These are phyloP conservation scores for Boletus semigastroideus DNA, from an alignment of 1,284 basidiomycete species.

Conservation along the genomic window DNA sequence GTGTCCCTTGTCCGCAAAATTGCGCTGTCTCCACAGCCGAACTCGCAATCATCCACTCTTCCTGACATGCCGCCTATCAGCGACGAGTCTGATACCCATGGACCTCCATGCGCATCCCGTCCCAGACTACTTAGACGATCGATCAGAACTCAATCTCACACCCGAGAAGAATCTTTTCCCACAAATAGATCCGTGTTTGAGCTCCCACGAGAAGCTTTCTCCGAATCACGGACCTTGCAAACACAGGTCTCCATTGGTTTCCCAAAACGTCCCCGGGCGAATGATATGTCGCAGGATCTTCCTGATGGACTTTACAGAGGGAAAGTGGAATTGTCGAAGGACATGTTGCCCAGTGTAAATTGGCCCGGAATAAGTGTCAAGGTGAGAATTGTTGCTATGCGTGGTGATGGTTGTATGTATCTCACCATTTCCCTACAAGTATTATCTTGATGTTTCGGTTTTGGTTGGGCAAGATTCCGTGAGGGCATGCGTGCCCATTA, in stretches of 20 bases:
- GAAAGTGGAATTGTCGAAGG: conserved; percentile 50
- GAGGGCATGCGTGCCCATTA: conserved; percentile 58
- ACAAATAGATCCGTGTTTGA: conserved; percentile 47
- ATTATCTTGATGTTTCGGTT: conserved; percentile 68
- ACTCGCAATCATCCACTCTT: conserved; percentile 39
- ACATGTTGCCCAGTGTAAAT: conserved; percentile 63
- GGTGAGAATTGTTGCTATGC: conserved; percentile 39
- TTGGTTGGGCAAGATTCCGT: conserved; percentile 59
- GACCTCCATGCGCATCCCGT: conserved; percentile 19
- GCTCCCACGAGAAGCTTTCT: conserved; percentile 43
- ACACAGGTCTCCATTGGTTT: conserved; percentile 62
- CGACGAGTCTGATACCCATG: conserved; percentile 45
- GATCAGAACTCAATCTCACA: conserved; percentile 34
- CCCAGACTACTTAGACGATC: conserved; percentile 48
- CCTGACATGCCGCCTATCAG: conserved; percentile 48
- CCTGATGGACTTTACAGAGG: conserved; percentile 68
- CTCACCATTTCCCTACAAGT: conserved; percentile 41
- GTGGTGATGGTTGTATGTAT: background rate
- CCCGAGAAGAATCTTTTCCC: conserved; percentile 19
- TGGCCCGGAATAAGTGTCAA: conserved; percentile 67
- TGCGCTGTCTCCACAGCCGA: conserved; percentile 41
- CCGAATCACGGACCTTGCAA: conserved; percentile 49
- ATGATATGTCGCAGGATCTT: conserved; percentile 39
- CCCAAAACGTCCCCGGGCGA: conserved; percentile 60
- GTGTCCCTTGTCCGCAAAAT: conserved; percentile 61